These are phyloP conservation scores for Saccharomyces pastorianus DNA, from an alignment of 1,139 yeast species.

Conservation along the genomic window DNA sequence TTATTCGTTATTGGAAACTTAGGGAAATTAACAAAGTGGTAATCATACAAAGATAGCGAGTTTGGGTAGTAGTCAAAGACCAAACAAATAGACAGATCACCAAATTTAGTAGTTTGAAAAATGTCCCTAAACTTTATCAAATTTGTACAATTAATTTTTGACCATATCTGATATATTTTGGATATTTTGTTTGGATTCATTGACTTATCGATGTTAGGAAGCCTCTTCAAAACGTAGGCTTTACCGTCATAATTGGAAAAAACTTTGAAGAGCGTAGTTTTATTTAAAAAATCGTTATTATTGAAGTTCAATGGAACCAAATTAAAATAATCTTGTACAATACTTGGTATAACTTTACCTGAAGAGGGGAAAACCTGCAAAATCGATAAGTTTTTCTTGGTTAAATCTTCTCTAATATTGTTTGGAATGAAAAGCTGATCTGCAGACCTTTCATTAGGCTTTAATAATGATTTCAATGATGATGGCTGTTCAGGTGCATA, in stretches of 20 bases:
- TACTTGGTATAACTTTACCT: constrained; percentile 32
- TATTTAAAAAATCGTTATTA: constrained; percentile 31
- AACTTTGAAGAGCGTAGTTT: constrained; percentile 59
- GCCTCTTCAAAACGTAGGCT: constrained; percentile 65
- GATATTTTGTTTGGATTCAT: constrained; percentile 49
- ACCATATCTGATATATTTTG: constrained; percentile 46
- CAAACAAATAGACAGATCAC: constrained; percentile 57
- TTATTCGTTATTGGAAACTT: constrained; percentile 51
- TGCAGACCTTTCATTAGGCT: constrained; percentile 63
- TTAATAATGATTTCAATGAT: constrained; percentile 49
- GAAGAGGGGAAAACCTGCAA: constrained; percentile 44
- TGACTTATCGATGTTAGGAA: constrained; percentile 47
- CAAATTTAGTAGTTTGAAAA: constrained; percentile 81
- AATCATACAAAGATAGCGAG: constrained; percentile 49
- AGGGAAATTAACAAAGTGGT: constrained; percentile 39
- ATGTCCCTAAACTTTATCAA: constrained; percentile 69
- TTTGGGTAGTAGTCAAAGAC: constrained; percentile 66
- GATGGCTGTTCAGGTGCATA: constrained; percentile 90
- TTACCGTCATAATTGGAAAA: constrained; percentile 72
- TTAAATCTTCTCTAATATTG: constrained; percentile 62
- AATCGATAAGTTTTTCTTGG: constrained; percentile 72
- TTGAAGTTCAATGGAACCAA: constrained; percentile 71
- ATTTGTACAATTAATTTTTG: constrained; percentile 44
- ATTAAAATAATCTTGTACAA: constrained; percentile 77
- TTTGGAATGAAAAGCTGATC: constrained; percentile 65